Conservation (phyloP, 2,329 filamentous ascomycete genomes). For the Erysiphe pulchra region DNA sequence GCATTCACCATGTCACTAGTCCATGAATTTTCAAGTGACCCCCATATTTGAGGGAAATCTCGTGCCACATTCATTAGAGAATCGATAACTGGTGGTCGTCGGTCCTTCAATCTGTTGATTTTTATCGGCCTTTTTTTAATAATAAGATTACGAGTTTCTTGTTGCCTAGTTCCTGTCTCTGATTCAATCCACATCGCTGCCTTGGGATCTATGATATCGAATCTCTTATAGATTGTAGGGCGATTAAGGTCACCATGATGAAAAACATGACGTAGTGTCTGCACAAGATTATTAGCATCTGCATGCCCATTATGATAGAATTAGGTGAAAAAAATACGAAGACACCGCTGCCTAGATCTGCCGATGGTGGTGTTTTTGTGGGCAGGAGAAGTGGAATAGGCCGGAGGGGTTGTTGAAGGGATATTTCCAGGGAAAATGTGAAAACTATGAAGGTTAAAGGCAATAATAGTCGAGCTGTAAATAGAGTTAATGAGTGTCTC, state of each 20-base stretch:
- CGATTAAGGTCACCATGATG: constrained; percentile 69
- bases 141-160: constrained; percentile 25
- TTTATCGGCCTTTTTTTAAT: constrained; percentile 37
- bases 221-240: constrained; percentile 48
- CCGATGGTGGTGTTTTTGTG: too few relatives aligned
- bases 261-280: constrained; percentile 64
- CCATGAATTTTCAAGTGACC: constrained; percentile 55
- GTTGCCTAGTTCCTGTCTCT: constrained; percentile 28
- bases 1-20: constrained; percentile 46
- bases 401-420: too few relatives aligned
- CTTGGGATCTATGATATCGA: constrained; percentile 34
- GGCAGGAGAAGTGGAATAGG: too few relatives aligned
- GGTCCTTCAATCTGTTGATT: constrained; percentile 63
- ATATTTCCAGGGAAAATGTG: too few relatives aligned
- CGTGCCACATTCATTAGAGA: constrained; percentile 50
- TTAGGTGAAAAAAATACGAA: too few relatives aligned
- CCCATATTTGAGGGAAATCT: constrained; percentile 37
- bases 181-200: constrained; percentile 34
- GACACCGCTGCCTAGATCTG: too few relatives aligned
- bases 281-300: constrained; percentile 18
- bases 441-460: too few relatives aligned
- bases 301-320: constrained; percentile 15
- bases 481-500: too few relatives aligned
- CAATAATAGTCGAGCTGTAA: too few relatives aligned
- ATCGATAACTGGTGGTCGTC: constrained; percentile 52